These are phyloP conservation scores for Ophiosphaerella korrae DNA, from an alignment of 2,329 filamentous ascomycete genomes.

Conservation along the genomic window DNA sequence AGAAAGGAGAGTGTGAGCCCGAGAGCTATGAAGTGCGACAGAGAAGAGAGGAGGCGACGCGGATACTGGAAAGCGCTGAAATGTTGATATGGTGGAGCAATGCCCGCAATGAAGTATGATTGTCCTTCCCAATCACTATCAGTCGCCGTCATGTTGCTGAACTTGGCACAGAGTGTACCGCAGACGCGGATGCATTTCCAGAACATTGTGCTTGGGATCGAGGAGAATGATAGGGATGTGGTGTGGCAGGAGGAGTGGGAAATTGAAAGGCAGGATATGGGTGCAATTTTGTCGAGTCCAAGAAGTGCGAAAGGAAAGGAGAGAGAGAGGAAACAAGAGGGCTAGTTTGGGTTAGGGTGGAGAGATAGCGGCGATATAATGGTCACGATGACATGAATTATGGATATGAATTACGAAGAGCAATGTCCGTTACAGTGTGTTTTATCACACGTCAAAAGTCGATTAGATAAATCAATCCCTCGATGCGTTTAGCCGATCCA, in stretches of 20 bases:
- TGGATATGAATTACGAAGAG: not conserved
- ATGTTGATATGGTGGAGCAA: constrained; percentile 44
- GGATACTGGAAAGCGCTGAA: constrained; percentile 43
- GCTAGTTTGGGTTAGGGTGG: not conserved
- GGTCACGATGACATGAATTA: too few species aligned
- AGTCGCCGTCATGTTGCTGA: too few species aligned
- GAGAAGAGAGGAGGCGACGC: constrained; percentile 34
- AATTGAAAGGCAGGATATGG: constrained; percentile 6
- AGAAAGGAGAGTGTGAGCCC: not conserved
- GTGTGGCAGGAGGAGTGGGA: constrained; percentile 28
- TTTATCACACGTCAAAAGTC: too few species aligned
- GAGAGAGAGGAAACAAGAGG: constrained; percentile 3
- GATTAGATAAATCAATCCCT: not conserved
- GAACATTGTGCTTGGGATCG: constrained; percentile 37
- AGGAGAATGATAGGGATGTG: constrained; percentile 8
- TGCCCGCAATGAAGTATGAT: constrained; percentile 40
- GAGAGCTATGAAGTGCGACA: constrained; percentile 38
- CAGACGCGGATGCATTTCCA: constrained; percentile 40
- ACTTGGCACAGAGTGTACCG: constrained; percentile 26
- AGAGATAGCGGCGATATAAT: not conserved
- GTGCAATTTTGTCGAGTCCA: constrained; percentile 12
- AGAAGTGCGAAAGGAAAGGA: constrained; percentile 21
- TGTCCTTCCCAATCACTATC: not conserved
- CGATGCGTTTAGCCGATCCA: not conserved
- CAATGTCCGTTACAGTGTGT: not conserved